Evolutionary conservation across 345 rosid genomes (phyloP).

Genomic region (Tarenaya hassleriana): DNA sequence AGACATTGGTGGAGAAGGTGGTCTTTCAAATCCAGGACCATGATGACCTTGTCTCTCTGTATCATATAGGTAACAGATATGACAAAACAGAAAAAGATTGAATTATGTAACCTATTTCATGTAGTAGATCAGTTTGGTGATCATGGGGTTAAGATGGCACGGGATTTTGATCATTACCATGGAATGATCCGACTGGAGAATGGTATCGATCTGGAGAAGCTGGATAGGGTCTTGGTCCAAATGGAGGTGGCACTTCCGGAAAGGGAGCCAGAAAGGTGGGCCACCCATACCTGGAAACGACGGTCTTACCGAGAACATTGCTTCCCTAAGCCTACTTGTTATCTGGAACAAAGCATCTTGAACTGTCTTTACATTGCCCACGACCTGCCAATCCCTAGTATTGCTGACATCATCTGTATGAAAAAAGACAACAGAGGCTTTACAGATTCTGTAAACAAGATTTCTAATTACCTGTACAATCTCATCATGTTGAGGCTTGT

Average conservation of each 20-base stretch:
- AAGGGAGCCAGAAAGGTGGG: conserved; percentile 59
- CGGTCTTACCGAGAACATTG: conserved; percentile 47
- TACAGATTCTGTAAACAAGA: neutral
- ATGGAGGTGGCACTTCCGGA: conserved; percentile 63
- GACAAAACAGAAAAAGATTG: conserved; percentile 30
- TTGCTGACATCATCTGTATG: neutral
- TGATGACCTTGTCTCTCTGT: conserved; percentile 54
- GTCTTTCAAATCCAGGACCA: conserved; percentile 61
- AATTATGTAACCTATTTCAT: conserved; percentile 35
- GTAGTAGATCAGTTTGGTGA: conserved; percentile 42
- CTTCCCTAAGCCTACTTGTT: conserved; percentile 61
- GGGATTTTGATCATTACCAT: conserved; percentile 37
- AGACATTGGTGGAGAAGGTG: conserved; percentile 67
- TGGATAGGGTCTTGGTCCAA: conserved; percentile 62
- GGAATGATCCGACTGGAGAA: conserved; percentile 49
- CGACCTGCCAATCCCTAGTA: conserved; percentile 38
- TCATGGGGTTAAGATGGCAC: conserved; percentile 36
- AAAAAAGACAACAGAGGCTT: neutral
- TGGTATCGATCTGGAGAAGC: conserved; percentile 54
- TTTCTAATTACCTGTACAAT: conserved; percentile 55
- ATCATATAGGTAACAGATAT: conserved; percentile 32
- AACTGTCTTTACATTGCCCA: conserved; percentile 59
- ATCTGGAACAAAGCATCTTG: conserved; percentile 77
- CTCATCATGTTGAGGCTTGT: conserved; percentile 52
- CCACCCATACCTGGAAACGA: conserved; percentile 39